These are phyloP conservation scores for Tulasnella sp. DNA, from an alignment of 768 basidiomycete genomes.

Conservation along the genomic window DNA sequence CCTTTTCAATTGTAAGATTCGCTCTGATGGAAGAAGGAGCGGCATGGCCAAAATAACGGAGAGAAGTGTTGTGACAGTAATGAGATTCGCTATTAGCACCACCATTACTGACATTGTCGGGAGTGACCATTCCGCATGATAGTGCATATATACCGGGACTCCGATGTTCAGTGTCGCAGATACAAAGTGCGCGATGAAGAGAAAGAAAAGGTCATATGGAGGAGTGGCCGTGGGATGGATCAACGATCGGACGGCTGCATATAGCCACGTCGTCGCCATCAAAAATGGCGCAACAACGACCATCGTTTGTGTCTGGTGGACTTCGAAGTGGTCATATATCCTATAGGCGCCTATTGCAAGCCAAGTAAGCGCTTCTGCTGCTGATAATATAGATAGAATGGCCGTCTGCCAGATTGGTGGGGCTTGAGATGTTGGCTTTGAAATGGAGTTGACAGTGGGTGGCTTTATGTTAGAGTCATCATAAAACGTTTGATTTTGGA, in stretches of 20 bases:
- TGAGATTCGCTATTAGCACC: constrained; percentile 34
- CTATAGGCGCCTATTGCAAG: constrained; percentile 45
- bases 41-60: constrained; percentile 51
- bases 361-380: constrained; percentile 49
- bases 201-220: constrained; percentile 50
- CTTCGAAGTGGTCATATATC: constrained; percentile 30
- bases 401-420: constrained; percentile 47
- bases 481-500: constrained; percentile 3
- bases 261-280: constrained; percentile 44
- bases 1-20: constrained; percentile 46
- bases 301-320: not conserved
- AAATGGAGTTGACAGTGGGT: not conserved
- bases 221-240: constrained; percentile 44
- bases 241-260: constrained; percentile 36
- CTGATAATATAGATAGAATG: constrained; percentile 44
- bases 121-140: constrained; percentile 35
- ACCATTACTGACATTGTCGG: constrained; percentile 29
- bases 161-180: constrained; percentile 42
- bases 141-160: constrained; percentile 43
- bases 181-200: constrained; percentile 43
- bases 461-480: not conserved
- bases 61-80: constrained; percentile 36
- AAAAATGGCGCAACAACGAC: constrained; percentile 30
- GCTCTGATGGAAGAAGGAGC: constrained; percentile 45
- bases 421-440: not conserved